These are phyloP conservation scores for Leersia perrieri DNA, from an alignment of 176 grass and related monocot genomes.

Conservation along the genomic window DNA sequence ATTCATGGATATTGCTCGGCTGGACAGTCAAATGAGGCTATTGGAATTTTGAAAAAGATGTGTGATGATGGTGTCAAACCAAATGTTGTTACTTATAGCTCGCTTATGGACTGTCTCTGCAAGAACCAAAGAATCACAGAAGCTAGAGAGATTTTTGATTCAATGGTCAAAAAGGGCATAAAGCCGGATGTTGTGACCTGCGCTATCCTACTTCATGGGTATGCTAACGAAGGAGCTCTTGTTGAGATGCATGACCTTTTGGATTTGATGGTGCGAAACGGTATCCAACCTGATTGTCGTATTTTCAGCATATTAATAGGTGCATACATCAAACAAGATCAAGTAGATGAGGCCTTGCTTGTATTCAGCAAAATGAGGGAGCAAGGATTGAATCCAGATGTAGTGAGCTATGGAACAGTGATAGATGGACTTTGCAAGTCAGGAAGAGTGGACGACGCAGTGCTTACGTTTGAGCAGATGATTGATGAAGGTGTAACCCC, in stretches of 20 bases:
- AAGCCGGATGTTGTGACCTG: not conserved
- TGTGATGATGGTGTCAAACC: not conserved
- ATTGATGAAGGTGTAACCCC: not conserved
- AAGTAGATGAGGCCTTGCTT: no score
- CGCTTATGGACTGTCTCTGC: conserved; percentile 7
- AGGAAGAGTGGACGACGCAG: not conserved
- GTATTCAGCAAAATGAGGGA: no score
- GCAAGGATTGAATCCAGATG: no score
- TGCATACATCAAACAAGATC: not conserved
- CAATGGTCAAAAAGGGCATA: conserved; percentile 3
- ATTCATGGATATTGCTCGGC: not conserved
- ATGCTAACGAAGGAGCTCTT: conserved; percentile 8
- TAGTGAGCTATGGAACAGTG: no score
- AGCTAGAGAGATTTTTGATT: conserved; percentile 7
- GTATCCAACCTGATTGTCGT: not conserved
- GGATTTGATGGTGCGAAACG: no score
- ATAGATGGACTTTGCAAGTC: not conserved
- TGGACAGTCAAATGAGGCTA: not conserved
- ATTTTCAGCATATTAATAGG: not conserved
- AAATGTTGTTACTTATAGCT: not conserved
- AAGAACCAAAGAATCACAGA: conserved; percentile 14
- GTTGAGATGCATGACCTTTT: not conserved
- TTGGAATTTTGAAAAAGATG: not conserved
- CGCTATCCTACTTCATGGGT: conserved; percentile 17
- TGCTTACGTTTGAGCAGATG: conserved; percentile 18